A percentile compares a stretch with the other conserved stretches of the same genome.
These are phyloP conservation scores for Hypoxylon crocopeplum DNA, from an alignment of 495 filamentous ascomycete species.

Conservation along the genomic window DNA sequence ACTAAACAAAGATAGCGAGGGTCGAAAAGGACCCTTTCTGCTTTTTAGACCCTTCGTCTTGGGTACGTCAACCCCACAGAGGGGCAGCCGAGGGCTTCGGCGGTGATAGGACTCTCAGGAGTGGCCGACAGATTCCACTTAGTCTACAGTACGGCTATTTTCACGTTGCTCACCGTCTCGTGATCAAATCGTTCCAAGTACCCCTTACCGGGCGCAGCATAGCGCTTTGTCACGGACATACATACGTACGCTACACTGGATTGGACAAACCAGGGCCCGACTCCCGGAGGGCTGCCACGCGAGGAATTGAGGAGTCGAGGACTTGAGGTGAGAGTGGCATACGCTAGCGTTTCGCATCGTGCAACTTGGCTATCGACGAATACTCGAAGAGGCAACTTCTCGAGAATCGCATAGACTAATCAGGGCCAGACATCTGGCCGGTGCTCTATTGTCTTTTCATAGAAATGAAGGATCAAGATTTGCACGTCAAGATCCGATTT, in stretches of 20 bases:
- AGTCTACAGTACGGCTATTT: slow-evolving; percentile 20
- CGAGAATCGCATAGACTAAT: slow-evolving; percentile 10
- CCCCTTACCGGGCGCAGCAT: slow-evolving; percentile 14
- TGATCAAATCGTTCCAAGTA: slow-evolving; percentile 12
- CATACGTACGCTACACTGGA: no score
- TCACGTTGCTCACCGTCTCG: slow-evolving; percentile 11
- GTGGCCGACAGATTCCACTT: slow-evolving; percentile 31
- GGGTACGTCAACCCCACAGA: slow-evolving; percentile 29
- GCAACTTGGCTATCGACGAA: slow-evolving; percentile 12
- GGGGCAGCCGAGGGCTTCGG: slow-evolving; percentile 21
- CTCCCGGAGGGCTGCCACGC: slow-evolving; percentile 7
- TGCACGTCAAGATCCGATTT: slow-evolving; percentile 15
- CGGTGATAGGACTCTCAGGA: slow-evolving; percentile 21
- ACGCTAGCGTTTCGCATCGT: slow-evolving; percentile 35
- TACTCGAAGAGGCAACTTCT: slow-evolving; percentile 4
- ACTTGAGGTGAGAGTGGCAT: slow-evolving; percentile 22
- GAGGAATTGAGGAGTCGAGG: not conserved
- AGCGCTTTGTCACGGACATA: no score
- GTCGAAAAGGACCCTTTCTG: not conserved
- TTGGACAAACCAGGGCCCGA: no score
- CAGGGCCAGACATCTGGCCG: slow-evolving; percentile 12
- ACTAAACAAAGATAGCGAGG: no score
- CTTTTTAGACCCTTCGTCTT: slow-evolving; percentile 3
- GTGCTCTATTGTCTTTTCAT: slow-evolving; percentile 13
- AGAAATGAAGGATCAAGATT: slow-evolving; percentile 37